phyloP scores from a whole-genome alignment of 306 rosid genomes.

The Prosopis cineraria region DNA sequence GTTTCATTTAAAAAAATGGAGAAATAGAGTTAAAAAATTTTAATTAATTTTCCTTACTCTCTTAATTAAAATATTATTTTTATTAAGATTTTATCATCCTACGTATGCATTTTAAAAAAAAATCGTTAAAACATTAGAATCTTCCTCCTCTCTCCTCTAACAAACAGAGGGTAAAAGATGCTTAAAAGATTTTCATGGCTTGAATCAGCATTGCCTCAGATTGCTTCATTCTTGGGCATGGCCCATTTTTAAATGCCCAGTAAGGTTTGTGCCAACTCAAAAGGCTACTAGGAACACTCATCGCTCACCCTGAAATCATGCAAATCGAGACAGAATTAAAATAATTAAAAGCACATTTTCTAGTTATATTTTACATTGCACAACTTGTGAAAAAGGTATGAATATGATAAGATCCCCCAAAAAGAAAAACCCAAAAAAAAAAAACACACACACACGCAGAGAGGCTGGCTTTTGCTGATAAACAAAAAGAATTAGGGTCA shows the following conservation, averaged over 20 bases:
- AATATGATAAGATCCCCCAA: conserved; percentile 42
- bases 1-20: too few relatives aligned
- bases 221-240: conserved; percentile 22
- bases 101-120: too few relatives aligned
- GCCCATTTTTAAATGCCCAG: conserved; percentile 12
- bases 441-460: background rate
- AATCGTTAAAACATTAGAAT: too few relatives aligned
- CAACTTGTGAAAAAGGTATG: conserved; percentile 28
- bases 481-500: too few relatives aligned
- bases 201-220: background rate
- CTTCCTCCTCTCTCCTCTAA: too few relatives aligned
- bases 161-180: too few relatives aligned
- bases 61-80: too few relatives aligned
- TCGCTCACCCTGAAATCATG: conserved; percentile 34
- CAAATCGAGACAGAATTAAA: conserved; percentile 16
- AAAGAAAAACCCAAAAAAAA: too few relatives aligned
- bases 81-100: too few relatives aligned
- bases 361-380: conserved; percentile 38
- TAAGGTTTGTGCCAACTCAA: conserved; percentile 9
- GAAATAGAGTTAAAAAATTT: too few relatives aligned
- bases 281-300: background rate
- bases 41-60: too few relatives aligned
- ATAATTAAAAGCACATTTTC: conserved; percentile 20
- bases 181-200: background rate
- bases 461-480: background rate